Evolutionary conservation across 345 rosid genomes (phyloP).

Genomic region (Gossypium raimondii): DNA sequence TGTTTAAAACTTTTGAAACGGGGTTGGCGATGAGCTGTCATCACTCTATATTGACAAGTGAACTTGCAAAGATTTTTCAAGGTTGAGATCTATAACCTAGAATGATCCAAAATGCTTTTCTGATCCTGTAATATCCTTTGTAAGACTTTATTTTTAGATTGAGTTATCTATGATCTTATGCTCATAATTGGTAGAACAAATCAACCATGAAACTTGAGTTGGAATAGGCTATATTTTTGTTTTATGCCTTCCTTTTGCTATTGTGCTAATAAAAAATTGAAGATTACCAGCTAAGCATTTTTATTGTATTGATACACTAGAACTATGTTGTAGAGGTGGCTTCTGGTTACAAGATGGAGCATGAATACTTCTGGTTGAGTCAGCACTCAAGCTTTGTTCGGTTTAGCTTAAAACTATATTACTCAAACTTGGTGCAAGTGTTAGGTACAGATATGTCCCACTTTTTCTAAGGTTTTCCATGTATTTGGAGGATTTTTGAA

Average conservation of each 20-base stretch:
- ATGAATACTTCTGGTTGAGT: neutral
- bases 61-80: constrained; percentile 6
- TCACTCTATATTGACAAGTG: neutral
- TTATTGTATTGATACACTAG: neutral
- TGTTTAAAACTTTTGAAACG: neutral
- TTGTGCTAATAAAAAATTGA: neutral
- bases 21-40: constrained; percentile 1
- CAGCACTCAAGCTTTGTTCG: neutral
- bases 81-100: neutral
- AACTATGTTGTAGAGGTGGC: neutral
- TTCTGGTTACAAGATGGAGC: neutral
- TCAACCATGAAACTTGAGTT: constrained; percentile 9
- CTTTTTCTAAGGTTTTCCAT: neutral
- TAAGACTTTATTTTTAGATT: neutral
- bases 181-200: neutral
- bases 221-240: neutral
- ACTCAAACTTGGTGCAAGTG: neutral
- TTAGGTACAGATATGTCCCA: neutral
- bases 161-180: neutral
- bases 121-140: neutral
- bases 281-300: neutral
- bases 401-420: neutral
- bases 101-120: neutral
- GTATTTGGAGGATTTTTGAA: neutral
- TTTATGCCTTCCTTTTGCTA: neutral